phyloP scores from a whole-genome alignment of 805 yeast species.

The Zygoascus flipseniorum region DNA sequence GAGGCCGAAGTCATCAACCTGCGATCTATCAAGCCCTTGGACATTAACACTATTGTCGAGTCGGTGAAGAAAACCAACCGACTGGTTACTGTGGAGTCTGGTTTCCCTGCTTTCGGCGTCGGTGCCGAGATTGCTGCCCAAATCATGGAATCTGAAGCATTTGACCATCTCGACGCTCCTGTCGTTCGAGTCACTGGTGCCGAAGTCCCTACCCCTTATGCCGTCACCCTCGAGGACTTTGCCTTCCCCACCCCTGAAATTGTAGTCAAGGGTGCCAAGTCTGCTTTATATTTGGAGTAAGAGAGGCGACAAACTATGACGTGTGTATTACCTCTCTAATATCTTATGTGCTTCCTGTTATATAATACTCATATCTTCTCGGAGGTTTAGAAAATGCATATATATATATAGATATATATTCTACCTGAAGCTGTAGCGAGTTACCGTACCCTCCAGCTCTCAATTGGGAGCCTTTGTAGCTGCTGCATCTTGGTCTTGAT shows the following conservation, averaged over 20 bases:
- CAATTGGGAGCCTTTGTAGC: slow-evolving; percentile 63
- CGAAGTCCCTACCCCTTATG: slow-evolving; percentile 99
- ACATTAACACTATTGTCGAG: slow-evolving; percentile 72
- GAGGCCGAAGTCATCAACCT: slow-evolving; percentile 90
- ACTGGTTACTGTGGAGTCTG: slow-evolving; percentile 91
- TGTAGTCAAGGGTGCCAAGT: slow-evolving; percentile 61
- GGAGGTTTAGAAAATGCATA: not conserved
- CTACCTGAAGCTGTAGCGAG: not conserved
- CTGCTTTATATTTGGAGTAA: slow-evolving; percentile 32
- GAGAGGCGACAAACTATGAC: not conserved
- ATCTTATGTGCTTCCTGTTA: not conserved
- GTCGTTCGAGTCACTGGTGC: slow-evolving; percentile 98
- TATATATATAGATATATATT: not conserved
- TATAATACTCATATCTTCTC: not conserved
- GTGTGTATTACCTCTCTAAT: not conserved
- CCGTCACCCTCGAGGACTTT: slow-evolving; percentile 90
- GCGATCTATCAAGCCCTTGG: slow-evolving; percentile 96
- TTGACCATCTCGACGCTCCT: slow-evolving; percentile 97
- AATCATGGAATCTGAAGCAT: slow-evolving; percentile 96
- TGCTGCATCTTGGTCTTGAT: slow-evolving; percentile 52
- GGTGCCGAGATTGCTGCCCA: slow-evolving; percentile 98
- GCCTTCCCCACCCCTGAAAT: slow-evolving; percentile 97
- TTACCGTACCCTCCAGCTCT: slow-evolving; percentile 60
- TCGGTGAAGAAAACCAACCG: slow-evolving; percentile 96
- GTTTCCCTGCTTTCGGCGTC: slow-evolving; percentile 97